A percentile compares a stretch with the other conserved stretches of the same genome.
Evolutionary conservation across 768 basidiomycete species (phyloP).

Genomic region (Kwoniella sp.): DNA sequence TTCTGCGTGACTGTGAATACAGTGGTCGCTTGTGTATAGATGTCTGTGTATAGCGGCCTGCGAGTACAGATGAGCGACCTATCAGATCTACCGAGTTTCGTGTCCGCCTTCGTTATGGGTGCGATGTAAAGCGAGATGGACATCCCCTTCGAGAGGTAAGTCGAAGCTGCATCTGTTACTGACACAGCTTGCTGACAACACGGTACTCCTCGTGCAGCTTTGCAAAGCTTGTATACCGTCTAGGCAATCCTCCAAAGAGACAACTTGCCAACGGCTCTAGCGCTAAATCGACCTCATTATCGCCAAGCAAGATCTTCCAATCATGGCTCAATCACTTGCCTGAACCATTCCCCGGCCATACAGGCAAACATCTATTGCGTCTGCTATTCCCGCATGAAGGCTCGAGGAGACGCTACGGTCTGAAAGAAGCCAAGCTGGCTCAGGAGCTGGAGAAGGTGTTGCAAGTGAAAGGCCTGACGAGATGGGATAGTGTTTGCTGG

Average conservation of each 20-base stretch:
- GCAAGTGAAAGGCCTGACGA: slow-evolving; percentile 35
- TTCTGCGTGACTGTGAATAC: no score
- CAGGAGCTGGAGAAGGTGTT: slow-evolving; percentile 58
- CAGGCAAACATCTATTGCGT: slow-evolving; percentile 67
- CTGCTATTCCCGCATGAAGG: slow-evolving; percentile 87
- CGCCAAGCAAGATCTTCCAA: slow-evolving; percentile 38
- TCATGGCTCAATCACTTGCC: slow-evolving; percentile 45
- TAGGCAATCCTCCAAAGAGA: slow-evolving; percentile 34
- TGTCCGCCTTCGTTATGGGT: no score
- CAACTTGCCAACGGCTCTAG: not conserved
- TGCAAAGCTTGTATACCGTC: slow-evolving; percentile 35
- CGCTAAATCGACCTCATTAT: slow-evolving; percentile 2
- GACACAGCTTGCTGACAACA: not conserved
- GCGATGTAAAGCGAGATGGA: slow-evolving; percentile 21
- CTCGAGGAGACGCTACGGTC: slow-evolving; percentile 67
- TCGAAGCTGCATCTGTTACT: not conserved
- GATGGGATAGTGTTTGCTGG: slow-evolving; percentile 55
- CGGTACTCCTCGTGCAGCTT: slow-evolving; percentile 18
- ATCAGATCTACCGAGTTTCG: no score
- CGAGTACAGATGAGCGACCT: no score
- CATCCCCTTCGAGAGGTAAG: slow-evolving; percentile 41
- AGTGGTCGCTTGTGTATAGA: no score
- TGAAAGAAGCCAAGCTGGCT: slow-evolving; percentile 70
- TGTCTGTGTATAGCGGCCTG: no score
- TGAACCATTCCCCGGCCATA: slow-evolving; percentile 61